Evolutionary conservation across 805 yeast genomes (phyloP), one percentile per base, ranked within the genome.

Genomic region (Metschnikowia proteae): DNA sequence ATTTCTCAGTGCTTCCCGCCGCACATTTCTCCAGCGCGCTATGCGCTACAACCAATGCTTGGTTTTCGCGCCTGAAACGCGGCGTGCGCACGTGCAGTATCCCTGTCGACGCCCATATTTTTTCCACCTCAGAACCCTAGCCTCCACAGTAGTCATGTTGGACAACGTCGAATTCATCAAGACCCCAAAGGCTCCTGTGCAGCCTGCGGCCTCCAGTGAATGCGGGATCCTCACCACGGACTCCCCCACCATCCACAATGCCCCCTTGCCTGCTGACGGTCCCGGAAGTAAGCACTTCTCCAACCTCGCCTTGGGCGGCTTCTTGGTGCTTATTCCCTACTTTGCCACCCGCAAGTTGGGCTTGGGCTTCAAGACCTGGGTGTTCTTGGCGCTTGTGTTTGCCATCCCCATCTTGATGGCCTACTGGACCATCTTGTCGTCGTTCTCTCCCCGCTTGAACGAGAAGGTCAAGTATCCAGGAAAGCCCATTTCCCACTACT

Each of bases 181-280:
- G 60, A 85, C 92, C 11, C 89, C 89, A 3, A 59, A 66, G 26
- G 78, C 80, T 10, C 65, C 63, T 9, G 63, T 64, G 39, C 66
- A 63, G 45, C 60, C 64, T 17, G 62, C 68, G 31, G 67, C 69
- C 11, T 55, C 62, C 41, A 63, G 58, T 46, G 65, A 60, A 43
- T 60, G 63, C 48, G 78, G 78, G 4, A 61, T 73, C 26, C 51
- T 58, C 52, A 71, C 76, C 50, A 65, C 75, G 36, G 69, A 60
- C 33, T 66, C 73, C 27, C 95, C 96, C 27, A 74, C 91, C 6
- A 88, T 89, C 63, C 81, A 84, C 62, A 89, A 89, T 64, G 96
- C 92, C 2, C 90, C 90, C 8, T 73, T 88, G 53, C 91, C 96
- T 27, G 96, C 96, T 4, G 97, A 89, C 64, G 97, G 96, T 37